Conservation (phyloP, 768 basidiomycete species). For the Neoboletus magnificus region DNA sequence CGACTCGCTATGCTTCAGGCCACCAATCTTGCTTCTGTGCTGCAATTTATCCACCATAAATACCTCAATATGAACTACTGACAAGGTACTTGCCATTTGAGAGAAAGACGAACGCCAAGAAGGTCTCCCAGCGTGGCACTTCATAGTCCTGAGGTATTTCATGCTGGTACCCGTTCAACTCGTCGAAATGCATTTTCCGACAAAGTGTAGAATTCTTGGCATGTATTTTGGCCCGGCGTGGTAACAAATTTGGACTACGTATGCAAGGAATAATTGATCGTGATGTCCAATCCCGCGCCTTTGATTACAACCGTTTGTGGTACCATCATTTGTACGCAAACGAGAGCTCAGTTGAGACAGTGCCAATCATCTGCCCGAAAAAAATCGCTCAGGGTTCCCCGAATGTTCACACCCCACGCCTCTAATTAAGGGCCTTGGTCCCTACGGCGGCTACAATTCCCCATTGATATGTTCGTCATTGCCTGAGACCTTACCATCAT, state of each 20-base stretch:
- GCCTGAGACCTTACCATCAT: background rate
- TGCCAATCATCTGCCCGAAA: background rate
- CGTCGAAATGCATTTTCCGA: background rate
- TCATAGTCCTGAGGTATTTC: background rate
- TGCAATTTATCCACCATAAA: too few species aligned
- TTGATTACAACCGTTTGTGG: too few species aligned
- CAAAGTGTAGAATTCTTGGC: background rate
- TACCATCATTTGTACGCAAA: too few species aligned
- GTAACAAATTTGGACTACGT: background rate
- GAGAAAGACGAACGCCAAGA: background rate
- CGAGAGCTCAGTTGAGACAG: background rate
- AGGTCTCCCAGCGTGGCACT: background rate
- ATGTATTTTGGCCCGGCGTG: background rate
- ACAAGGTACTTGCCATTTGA: background rate
- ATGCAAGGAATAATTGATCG: too few species aligned
- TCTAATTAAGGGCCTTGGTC: background rate
- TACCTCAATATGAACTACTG: background rate
- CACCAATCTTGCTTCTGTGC: background rate
- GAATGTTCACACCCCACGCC: background rate
- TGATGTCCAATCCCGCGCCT: too few species aligned
- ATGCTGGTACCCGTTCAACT: background rate
- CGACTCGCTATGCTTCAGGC: background rate
- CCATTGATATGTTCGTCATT: background rate
- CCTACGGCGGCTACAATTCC: too few species aligned
- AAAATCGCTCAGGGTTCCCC: background rate